Conservation (phyloP, 78 protist genomes). For the Tieghemostelium lacteum region DNA sequence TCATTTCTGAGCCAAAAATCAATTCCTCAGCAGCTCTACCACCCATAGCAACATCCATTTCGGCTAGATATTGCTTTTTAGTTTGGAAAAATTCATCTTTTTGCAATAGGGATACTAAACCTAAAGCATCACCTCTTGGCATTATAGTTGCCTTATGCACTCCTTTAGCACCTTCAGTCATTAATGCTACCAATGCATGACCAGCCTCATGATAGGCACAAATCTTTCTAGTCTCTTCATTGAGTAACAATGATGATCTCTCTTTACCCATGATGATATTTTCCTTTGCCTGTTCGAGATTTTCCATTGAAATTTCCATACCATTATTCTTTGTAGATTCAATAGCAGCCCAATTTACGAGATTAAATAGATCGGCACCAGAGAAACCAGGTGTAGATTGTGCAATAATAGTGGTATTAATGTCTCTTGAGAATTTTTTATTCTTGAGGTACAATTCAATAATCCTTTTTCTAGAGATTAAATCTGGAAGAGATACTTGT, state of each 20-base stretch:
- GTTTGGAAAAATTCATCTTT: conserved; percentile 63
- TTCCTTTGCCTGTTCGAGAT: conserved; percentile 92
- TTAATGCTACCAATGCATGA: conserved; percentile 95
- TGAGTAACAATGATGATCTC: conserved; percentile 63
- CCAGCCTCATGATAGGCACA: conserved; percentile 98
- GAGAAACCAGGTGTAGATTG: conserved; percentile 89
- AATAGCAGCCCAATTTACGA: conserved; percentile 94
- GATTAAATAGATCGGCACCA: conserved; percentile 93
- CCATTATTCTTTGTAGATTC: conserved; percentile 79
- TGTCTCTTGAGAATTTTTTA: neutral
- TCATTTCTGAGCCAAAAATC: conserved; percentile 87
- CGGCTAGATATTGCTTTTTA: conserved; percentile 81
- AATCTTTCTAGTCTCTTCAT: conserved; percentile 47
- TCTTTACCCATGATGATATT: conserved; percentile 92
- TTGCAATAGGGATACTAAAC: conserved; percentile 86
- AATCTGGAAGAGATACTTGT: conserved; percentile 88
- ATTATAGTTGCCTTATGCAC: conserved; percentile 97
- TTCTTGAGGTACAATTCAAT: conserved; percentile 46
- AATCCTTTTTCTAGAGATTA: conserved; percentile 82
- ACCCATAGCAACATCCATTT: conserved; percentile 92
- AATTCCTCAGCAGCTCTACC: conserved; percentile 96
- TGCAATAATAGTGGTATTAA: conserved; percentile 82
- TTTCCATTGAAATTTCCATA: conserved; percentile 56
- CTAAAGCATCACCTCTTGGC: conserved; percentile 93
- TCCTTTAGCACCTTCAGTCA: conserved; percentile 64